Evolutionary conservation across 257 asterid genomes (phyloP).

Genomic region (Petunia axillaris): DNA sequence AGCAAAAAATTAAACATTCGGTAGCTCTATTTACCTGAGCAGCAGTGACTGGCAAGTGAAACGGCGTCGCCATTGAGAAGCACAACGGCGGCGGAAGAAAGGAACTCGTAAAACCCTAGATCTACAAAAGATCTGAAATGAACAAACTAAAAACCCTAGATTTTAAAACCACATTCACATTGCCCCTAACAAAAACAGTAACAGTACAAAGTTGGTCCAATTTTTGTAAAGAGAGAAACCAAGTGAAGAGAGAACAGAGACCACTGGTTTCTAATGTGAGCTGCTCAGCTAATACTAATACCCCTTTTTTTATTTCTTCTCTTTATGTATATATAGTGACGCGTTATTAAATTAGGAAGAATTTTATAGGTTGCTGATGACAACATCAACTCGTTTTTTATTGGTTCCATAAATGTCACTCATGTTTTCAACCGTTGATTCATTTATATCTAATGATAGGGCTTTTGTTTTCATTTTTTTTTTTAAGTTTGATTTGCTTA

Average conservation of each 20-base stretch:
- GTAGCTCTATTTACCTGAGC: slow-evolving; percentile 57
- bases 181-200: background rate
- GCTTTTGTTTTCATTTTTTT: background rate
- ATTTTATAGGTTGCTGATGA: background rate
- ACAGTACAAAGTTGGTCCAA: background rate
- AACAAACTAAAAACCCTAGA: slow-evolving; percentile 23
- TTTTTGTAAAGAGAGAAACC: background rate
- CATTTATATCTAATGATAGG: background rate
- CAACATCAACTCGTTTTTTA: background rate
- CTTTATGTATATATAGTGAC: background rate
- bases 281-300: no score
- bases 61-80: slow-evolving; percentile 66
- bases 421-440: slow-evolving; percentile 19
- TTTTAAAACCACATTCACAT: slow-evolving; percentile 25
- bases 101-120: slow-evolving; percentile 55
- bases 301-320: no score
- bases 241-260: background rate
- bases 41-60: slow-evolving; percentile 81
- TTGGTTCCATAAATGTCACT: slow-evolving; percentile 14
- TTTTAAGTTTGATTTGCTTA: background rate
- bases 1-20: background rate
- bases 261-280: background rate
- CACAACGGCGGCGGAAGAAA: slow-evolving; percentile 6
- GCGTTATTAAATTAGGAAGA: background rate
- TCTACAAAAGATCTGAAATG: slow-evolving; percentile 66